Evolutionary conservation across 805 yeast species (phyloP), one percentile per base, ranked within the genome.

Genomic region (Hermanozyma aechmeae): DNA sequence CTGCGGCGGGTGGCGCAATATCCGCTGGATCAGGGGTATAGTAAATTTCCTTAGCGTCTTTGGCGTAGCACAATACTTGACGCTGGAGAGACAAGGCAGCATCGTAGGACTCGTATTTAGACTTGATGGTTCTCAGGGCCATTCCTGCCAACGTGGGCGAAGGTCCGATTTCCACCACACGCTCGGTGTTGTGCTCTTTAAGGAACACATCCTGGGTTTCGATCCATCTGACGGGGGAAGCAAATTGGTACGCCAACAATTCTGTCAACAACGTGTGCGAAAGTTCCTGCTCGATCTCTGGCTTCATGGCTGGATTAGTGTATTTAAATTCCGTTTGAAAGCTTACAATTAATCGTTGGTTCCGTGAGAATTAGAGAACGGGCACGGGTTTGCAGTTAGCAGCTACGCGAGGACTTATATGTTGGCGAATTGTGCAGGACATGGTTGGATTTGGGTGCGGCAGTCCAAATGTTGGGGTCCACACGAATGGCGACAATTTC

Each of bases 211-310:
- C 98, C 64, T 92, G 99, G 38, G 98, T 92, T 58, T 93, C 98
- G 58, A 93, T 92, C 97, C 99, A 92, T 72, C 97, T 79, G 42
- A 92, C 99, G 27, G 99, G 98, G 38, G 96, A 87, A 28, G 99
- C 99, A 52, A 92, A 92, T 63, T 92, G 99, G 65, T 87, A 92
- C 31, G 98, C 97, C 64, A 92, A 72, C 46, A 92, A 76, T 71
- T 92, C 99, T 16, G 96, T 86, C 55, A 92, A 71, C 42, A 92
- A 70, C 43, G 83, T 79, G 57, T 92, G 97, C 44, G 98, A 94
- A 43, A 92, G 75, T 58, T 92, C 97, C 67, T 92, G 98, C 68
- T 92, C 93, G 37, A 86, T 78, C 71, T 92, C 97, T 44, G 98
- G 95, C 56, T 76, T 76, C 92, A 80, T 81, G 32, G 34, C 43